These are phyloP conservation scores for Afroboletus lepidellus DNA, from an alignment of 1,284 basidiomycete species.

Conservation along the genomic window DNA sequence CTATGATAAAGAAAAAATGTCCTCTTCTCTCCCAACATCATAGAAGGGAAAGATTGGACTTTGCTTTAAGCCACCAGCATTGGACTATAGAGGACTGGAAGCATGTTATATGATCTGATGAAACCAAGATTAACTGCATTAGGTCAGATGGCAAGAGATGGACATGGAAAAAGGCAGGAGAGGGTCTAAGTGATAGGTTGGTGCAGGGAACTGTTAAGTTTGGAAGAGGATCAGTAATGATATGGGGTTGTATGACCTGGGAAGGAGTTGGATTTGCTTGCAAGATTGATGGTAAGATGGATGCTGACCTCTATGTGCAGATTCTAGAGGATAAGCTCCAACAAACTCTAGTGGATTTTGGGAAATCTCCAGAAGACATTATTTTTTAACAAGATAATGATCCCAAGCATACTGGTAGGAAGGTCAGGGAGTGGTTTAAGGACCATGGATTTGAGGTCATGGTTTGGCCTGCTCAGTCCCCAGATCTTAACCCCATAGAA, in stretches of 20 bases:
- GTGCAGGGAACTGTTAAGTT: neutral
- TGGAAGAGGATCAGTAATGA: neutral
- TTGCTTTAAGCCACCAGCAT: too few species aligned
- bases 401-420: neutral
- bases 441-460: slow-evolving; percentile 1
- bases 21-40: neutral
- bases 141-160: neutral
- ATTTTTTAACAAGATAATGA: neutral
- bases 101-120: too few species aligned
- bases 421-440: neutral
- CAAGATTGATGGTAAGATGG: neutral
- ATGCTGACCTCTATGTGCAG: neutral
- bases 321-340: neutral
- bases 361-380: neutral
- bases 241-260: too few species aligned
- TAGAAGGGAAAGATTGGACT: too few species aligned
- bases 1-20: neutral
- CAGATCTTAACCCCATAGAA: neutral
- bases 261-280: too few species aligned
- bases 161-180: neutral
- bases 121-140: neutral
- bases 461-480: neutral
- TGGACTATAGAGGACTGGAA: too few species aligned
- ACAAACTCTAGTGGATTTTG: neutral
- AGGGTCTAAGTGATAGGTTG: neutral